Percentiles rank a stretch among this genome's conserved stretches.
Evolutionary conservation across 257 asterid species (phyloP).

Genomic region (Nicotiana tabacum): DNA sequence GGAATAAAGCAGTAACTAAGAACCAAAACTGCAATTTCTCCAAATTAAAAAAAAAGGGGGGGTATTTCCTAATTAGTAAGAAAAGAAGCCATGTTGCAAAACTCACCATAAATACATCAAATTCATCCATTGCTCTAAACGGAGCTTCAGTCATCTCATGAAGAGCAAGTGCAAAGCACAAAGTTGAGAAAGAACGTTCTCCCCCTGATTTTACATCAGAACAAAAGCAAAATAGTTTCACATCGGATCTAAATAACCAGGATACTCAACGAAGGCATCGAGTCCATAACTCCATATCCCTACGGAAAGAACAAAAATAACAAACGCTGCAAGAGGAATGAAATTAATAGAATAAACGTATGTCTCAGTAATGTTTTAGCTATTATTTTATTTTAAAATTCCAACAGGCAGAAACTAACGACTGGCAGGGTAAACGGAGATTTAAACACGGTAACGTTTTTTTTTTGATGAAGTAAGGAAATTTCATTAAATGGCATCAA

Average conservation of each 20-base stretch:
- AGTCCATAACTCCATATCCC: background rate
- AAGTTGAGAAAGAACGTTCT: slow-evolving; percentile 93
- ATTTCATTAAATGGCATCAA: too few relatives aligned
- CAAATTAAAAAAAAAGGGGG: background rate
- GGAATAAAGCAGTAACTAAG: background rate
- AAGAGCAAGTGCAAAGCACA: slow-evolving; percentile 94
- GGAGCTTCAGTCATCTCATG: slow-evolving; percentile 99
- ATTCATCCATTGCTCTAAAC: slow-evolving; percentile 99
- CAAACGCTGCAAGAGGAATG: background rate
- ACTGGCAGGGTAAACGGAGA: too few relatives aligned
- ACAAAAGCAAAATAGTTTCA: background rate
- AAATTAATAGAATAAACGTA: too few relatives aligned
- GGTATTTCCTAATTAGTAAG: background rate
- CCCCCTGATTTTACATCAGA: slow-evolving; percentile 59
- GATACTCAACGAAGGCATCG: background rate
- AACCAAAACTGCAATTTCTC: background rate
- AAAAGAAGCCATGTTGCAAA: background rate
- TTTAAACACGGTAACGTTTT: too few relatives aligned
- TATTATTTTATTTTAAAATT: too few relatives aligned
- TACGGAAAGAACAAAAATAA: background rate
- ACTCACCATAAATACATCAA: slow-evolving; percentile 92
- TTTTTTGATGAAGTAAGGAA: too few relatives aligned
- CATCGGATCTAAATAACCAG: background rate
- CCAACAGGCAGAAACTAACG: too few relatives aligned
- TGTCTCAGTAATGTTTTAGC: too few relatives aligned